Percentiles rank a stretch among this genome's conserved stretches.
Conservation (phyloP, 2,329 filamentous ascomycete genomes). For the Pseudocercospora vitis region DNA sequence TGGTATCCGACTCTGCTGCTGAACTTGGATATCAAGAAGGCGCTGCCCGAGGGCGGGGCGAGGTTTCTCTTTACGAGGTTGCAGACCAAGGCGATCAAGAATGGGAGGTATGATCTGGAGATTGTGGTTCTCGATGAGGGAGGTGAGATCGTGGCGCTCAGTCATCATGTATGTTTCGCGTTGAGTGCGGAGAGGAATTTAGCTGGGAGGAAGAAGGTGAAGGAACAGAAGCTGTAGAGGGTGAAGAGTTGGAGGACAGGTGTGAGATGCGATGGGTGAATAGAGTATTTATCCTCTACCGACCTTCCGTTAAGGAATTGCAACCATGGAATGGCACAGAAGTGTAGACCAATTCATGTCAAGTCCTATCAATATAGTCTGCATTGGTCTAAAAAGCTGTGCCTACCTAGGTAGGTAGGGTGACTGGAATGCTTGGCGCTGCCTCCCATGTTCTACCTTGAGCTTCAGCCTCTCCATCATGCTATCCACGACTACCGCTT, state of each 20-base stretch:
- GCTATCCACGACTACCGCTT: too few relatives aligned
- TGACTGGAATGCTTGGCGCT: too few relatives aligned
- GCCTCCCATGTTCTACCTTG: too few relatives aligned
- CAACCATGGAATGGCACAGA: too few relatives aligned
- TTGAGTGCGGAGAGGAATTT: conserved; percentile 64
- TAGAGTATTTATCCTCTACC: too few relatives aligned
- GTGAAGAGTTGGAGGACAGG: background rate
- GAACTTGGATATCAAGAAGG: conserved; percentile 75
- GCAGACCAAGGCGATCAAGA: conserved; percentile 64
- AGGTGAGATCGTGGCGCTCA: conserved; percentile 66
- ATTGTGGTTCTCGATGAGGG: conserved; percentile 64
- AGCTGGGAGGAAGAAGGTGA: conserved; percentile 47
- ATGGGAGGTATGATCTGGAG: conserved; percentile 74
- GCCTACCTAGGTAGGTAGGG: too few relatives aligned
- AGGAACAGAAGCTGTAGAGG: background rate
- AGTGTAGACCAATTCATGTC: too few relatives aligned
- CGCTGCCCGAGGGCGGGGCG: conserved; percentile 64
- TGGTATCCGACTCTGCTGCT: conserved; percentile 78
- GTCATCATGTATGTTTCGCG: conserved; percentile 66
- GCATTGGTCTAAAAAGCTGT: too few relatives aligned
- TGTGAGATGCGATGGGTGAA: too few relatives aligned
- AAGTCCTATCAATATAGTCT: too few relatives aligned
- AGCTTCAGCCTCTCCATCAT: too few relatives aligned
- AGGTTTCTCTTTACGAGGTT: conserved; percentile 71
- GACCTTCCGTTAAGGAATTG: too few relatives aligned